Evolutionary conservation across 768 basidiomycete genomes (phyloP), one percentile per base, ranked within the genome.

Genomic region (Auricularia heimuer): DNA sequence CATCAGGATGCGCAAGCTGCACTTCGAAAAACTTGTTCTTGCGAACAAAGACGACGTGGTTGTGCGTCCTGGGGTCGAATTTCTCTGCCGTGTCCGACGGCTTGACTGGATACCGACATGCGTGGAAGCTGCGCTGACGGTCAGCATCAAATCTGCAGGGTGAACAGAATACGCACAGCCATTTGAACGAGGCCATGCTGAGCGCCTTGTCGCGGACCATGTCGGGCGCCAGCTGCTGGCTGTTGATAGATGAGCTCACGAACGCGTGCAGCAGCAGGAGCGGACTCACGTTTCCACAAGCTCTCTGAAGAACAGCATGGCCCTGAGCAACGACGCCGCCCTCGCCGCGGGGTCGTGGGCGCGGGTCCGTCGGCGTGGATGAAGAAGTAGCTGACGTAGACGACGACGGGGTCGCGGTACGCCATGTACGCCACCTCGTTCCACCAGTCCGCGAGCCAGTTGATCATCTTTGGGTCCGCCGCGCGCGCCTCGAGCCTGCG

Each of bases 391-490:
- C 88, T 93, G 70, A 95, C 93, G 68, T 86, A 90, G 14, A 95
- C 90, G 36, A 95, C 88, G 61, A 97, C 91, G 1, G 94, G 87
- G 70, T 96, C 95, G 61, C 92, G 83, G 72, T 91, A 92, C 4
- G 79, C 88, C 88, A 92, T 87, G 73, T 90, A 92, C 18, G 95
- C 95, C 3, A 75, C 83, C 42, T 97, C 92, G 76, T 98, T 95
- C 96, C 96, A 99, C 97, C 97, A 99, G 62, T 96, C 93, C 60
- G 84, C 82, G n/a, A 99, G 81, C 97, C 97, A 99, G 78, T 82
- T 94, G 70, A 78, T 79, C 63, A 77, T 74, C 18, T 75, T 74
- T 1, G 84, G 82, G 33, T 84, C 80, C 0, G 80, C 79, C 0
- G 94, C 93, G 1, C 94, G 84, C 24, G 83, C 80, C 72, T 92